Percentiles rank a stretch among this genome's conserved stretches.
Conservation (phyloP, 139 green algal species). For the Closterium sp. region DNA sequence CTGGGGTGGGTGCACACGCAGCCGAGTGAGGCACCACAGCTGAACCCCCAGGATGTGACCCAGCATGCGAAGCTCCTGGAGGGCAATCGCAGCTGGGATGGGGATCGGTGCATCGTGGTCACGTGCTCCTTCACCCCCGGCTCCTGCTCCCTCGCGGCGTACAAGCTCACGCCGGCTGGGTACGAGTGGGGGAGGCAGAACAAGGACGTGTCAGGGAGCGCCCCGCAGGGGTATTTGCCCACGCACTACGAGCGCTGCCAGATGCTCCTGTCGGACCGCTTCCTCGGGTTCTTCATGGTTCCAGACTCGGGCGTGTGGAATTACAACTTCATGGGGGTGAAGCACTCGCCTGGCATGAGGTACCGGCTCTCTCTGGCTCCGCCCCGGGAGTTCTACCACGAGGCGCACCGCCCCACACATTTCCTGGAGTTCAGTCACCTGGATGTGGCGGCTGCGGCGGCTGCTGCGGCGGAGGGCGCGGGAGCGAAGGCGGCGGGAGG, state of each 20-base stretch:
- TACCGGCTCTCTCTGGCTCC: constrained; percentile 89
- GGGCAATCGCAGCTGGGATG: constrained; percentile 89
- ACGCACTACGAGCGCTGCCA: constrained; percentile 96
- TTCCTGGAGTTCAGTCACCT: constrained; percentile 96
- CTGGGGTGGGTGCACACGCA: constrained; percentile 99
- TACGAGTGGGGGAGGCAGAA: constrained; percentile 71
- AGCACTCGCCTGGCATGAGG: constrained; percentile 68
- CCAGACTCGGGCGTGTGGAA: constrained; percentile 82
- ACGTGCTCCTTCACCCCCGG: constrained; percentile 95
- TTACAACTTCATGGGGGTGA: constrained; percentile 96
- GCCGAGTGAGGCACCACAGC: constrained; percentile 91
- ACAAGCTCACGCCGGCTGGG: constrained; percentile 92
- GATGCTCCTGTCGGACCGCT: constrained; percentile 96
- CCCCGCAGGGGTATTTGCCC: constrained; percentile 81
- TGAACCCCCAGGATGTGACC: constrained; percentile 88
- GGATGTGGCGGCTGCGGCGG: constrained; percentile 70
- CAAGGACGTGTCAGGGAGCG: constrained; percentile 73
- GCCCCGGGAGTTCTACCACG: constrained; percentile 92
- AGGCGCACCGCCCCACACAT: constrained; percentile 85
- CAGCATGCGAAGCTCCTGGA: constrained; percentile 94
- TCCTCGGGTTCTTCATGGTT: constrained; percentile 98
- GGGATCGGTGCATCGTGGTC: constrained; percentile 90
- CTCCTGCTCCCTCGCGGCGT: constrained; percentile 88
- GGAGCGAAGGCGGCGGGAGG: neutral
- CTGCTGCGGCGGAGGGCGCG: constrained; percentile 1